Base-by-base conservation (phyloP, 108 stramenopile species). In the Nitzschia sp. region DNA sequence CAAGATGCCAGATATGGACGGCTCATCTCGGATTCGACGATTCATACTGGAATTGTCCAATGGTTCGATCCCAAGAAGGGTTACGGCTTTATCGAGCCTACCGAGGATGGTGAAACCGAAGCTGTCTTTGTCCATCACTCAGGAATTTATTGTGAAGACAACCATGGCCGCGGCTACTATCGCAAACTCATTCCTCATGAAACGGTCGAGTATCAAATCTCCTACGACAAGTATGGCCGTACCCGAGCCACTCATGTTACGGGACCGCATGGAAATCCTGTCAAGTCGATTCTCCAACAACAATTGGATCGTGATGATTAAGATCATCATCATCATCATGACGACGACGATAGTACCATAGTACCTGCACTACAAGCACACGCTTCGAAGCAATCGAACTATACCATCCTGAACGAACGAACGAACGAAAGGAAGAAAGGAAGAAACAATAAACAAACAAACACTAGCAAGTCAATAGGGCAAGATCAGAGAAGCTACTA, bases 231-330 rank as follows among this genome's bases (percentile, higher is more conserved):
- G 5, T 75, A 77, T 45, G 84, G 85, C 22, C 79, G 77, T 61
- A 28, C 21, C 11, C 74, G 71, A 63, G 90, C 90, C 9, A 48
- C 78, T 45, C 67, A 85, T 76, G 90, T 91, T 26, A 91, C 87
- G 28, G 90, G 90, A 48, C 90, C 90, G 0, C 79, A 85, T 68
- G 90, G 90, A 27, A 63, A 46, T 31, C 73, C 85, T 72, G 85
- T 88, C 0, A 45, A 85, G 41, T 11, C 48, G 16, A 50, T 50
- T 50, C 4, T 50, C 13, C 48, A 21, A 50, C 48, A 50, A 50
- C 48, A 50, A 50, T n/a, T n/a, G n/a, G n/a, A n/a, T n/a, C n/a
- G n/a, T n/a, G n/a, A n/a, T n/a, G n/a, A n/a, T n/a, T n/a, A n/a
- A n/a, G n/a, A n/a, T n/a, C n/a, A n/a, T n/a, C n/a, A n/a, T n/a